phyloP scores from a whole-genome alignment of 192 early-diverging fungal species.

The Phlyctochytrium bullatum region DNA sequence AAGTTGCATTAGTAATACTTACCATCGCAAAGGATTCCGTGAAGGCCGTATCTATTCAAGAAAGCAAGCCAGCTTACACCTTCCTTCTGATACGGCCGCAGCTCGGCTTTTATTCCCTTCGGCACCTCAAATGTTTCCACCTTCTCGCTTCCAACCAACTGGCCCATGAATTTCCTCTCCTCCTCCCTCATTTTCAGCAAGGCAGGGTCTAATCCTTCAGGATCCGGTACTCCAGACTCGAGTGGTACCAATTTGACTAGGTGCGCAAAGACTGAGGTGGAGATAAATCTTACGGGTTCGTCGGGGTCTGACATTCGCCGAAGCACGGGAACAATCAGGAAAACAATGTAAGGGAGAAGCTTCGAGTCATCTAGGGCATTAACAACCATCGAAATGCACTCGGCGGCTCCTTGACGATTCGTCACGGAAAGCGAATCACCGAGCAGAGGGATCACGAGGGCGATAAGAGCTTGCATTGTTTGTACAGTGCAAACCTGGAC shows the following conservation, averaged over 20 bases:
- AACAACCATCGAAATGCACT: slow-evolving; percentile 80
- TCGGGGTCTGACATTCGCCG: slow-evolving; percentile 96
- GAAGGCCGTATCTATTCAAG: slow-evolving; percentile 92
- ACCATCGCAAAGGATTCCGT: slow-evolving; percentile 97
- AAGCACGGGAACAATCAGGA: slow-evolving; percentile 93
- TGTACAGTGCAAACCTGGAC: slow-evolving; percentile 62
- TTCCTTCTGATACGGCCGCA: slow-evolving; percentile 96
- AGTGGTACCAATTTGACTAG: slow-evolving; percentile 94
- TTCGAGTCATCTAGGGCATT: slow-evolving; percentile 66
- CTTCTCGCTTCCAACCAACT: slow-evolving; percentile 86
- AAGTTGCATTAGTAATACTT: slow-evolving; percentile 9
- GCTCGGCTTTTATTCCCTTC: slow-evolving; percentile 85
- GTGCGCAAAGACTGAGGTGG: slow-evolving; percentile 92
- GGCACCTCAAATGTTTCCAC: slow-evolving; percentile 86
- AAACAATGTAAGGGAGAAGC: slow-evolving; percentile 95
- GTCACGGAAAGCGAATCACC: slow-evolving; percentile 65
- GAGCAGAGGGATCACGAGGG: slow-evolving; percentile 70
- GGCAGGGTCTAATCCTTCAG: slow-evolving; percentile 76
- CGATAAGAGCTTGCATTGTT: slow-evolving; percentile 81
- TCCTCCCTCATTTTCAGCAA: slow-evolving; percentile 78
- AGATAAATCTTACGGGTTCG: slow-evolving; percentile 82
- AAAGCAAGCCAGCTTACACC: slow-evolving; percentile 99
- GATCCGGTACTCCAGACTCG: slow-evolving; percentile 93
- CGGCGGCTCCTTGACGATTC: slow-evolving; percentile 84
- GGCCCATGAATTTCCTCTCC: slow-evolving; percentile 91